Conservation (phyloP, 345 rosid genomes). For the Eutrema japonicum region DNA sequence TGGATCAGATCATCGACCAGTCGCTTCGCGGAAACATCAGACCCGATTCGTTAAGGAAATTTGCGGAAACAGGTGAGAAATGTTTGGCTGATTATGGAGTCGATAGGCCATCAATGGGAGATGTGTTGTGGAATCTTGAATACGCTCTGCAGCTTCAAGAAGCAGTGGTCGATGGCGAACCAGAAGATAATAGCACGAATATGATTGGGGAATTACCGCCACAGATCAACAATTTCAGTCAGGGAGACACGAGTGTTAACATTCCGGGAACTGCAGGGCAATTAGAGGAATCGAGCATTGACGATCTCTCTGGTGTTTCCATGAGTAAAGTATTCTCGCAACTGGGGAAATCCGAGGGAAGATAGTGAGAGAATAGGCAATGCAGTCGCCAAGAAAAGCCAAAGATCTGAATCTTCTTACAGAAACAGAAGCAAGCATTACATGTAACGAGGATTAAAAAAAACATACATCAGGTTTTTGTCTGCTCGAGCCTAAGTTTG, state of each 20-base stretch:
- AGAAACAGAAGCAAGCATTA: conserved; percentile 14
- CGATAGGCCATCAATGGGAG: conserved; percentile 47
- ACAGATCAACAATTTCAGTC: conserved; percentile 65
- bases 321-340: conserved; percentile 93
- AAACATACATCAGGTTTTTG: not conserved
- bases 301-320: conserved; percentile 73
- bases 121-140: conserved; percentile 47
- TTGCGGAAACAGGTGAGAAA: conserved; percentile 41
- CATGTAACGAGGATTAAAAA: conserved; percentile 4
- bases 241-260: conserved; percentile 51
- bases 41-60: conserved; percentile 35
- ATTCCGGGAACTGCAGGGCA: conserved; percentile 43
- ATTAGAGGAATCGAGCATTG: conserved; percentile 55
- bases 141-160: conserved; percentile 40
- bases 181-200: conserved; percentile 80
- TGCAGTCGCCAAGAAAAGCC: conserved; percentile 4
- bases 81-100: conserved; percentile 43
- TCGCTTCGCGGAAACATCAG: conserved; percentile 39
- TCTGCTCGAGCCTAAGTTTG: conserved; percentile 29
- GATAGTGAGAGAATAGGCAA: conserved; percentile 43
- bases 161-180: conserved; percentile 62
- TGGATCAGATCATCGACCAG: conserved; percentile 42
- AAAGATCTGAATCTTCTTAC: conserved; percentile 9
- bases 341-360: conserved; percentile 87
- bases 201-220: conserved; percentile 79